Base-by-base conservation (phyloP, 78 protist species). In the Dictyostelium firmibasis region DNA sequence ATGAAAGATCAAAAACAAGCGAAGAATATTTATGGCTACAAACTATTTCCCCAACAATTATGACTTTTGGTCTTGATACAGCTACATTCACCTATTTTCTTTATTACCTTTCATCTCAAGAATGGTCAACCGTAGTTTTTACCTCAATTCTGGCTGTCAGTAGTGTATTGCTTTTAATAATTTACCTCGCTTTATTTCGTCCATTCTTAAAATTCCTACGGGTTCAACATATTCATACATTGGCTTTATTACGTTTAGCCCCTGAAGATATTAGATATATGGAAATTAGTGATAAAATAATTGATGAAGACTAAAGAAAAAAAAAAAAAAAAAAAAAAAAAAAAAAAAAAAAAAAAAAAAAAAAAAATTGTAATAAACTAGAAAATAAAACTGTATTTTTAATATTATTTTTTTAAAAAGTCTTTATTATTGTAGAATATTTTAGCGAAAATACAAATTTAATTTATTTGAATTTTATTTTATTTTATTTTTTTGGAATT, bases 211-310 rank as follows among this genome's bases (percentile, higher is more conserved):
- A 47, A 27, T 64, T 62, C 41, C 47, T 88, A 1, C 25, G 86
- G 43, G 75, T 88, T 16, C 81, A 88, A 79, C 94, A 88, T 41
- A 77, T 81, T 41, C 94, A 88, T 25, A 88, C 94, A 0, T 64
- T 88, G 2, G 94, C 81, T 6, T 10, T 88, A 4, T 7, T 88
- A 16, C 70, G 94, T 53, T 64, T 88, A 8, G 78, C 78, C 27
- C 94, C 94, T 14, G 83, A 79, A 2, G 94, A 88, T 64, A 78
- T 88, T 57, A 70, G 50, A 88, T n/a, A 20, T n/a, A 20, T 88
- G 35, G 81, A 88, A 78, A 72, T 88, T 25, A 64, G 75, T 81
- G 94, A 88, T 62, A 81, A 78, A 69, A 13, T 79, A 9, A 41
- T 88, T 33, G 85, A 88, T 27, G 70, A 81, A 43, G 84, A 88